Conservation (phyloP, 2,329 filamentous ascomycete genomes). For the Albifimbria verrucaria region DNA sequence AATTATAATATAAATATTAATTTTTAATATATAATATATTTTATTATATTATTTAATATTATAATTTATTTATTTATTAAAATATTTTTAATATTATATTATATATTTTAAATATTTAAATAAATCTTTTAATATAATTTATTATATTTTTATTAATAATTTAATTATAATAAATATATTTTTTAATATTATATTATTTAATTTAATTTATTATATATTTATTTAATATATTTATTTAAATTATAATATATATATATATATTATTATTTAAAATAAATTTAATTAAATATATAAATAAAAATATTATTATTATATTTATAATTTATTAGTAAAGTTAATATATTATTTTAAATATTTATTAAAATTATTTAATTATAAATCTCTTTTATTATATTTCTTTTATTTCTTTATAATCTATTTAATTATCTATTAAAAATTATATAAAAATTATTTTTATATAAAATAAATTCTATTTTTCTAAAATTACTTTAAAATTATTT, state of each 20-base stretch:
- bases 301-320: neutral
- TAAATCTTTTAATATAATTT: conserved; percentile 1
- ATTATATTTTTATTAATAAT: conserved; percentile 4
- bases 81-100: conserved; percentile 1
- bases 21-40: no score
- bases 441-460: conserved; percentile 1
- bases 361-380: no score
- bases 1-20: no score
- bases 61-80: neutral
- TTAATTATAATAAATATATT: conserved; percentile 3
- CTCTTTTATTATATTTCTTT: no score
- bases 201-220: neutral
- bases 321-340: conserved; percentile 1
- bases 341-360: neutral
- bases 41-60: neutral
- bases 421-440: neutral
- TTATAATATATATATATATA: neutral
- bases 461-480: neutral
- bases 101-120: conserved; percentile 2
- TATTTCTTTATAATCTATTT: neutral
- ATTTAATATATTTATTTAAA: neutral
- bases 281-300: conserved; percentile 3
- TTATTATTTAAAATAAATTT: neutral
- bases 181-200: neutral
- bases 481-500: neutral